These are phyloP conservation scores for Lolium multiflorum DNA, from an alignment of 176 grass and related monocot genomes.

Conservation along the genomic window DNA sequence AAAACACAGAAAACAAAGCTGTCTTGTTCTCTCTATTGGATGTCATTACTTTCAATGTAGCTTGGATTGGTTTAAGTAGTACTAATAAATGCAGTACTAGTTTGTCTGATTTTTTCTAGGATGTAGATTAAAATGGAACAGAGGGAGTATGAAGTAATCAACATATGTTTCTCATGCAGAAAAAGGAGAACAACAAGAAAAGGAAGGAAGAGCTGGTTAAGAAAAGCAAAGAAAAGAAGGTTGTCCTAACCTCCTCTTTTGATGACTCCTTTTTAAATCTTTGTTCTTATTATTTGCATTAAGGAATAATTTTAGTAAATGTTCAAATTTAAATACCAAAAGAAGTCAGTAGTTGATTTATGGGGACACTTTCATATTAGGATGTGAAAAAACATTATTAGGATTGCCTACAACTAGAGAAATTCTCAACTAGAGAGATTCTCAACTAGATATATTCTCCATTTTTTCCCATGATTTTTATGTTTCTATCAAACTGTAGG, in stretches of 20 bases:
- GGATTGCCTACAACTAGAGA: not conserved
- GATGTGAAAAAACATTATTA: not conserved
- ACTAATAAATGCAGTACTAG: too few relatives aligned
- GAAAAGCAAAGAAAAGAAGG: constrained; percentile 84
- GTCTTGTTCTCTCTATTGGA: too few relatives aligned
- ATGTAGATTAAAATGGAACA: too few relatives aligned
- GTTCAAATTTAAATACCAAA: not conserved
- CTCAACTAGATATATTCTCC: not conserved
- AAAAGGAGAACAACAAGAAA: constrained; percentile 67
- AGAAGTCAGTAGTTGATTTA: constrained; percentile 7
- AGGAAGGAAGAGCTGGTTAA: constrained; percentile 71
- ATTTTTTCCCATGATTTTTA: constrained; percentile 2
- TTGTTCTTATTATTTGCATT: constrained; percentile 5
- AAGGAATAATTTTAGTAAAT: not conserved
- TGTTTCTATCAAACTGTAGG: constrained; percentile 45
- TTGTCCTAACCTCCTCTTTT: not conserved
- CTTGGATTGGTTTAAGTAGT: too few relatives aligned
- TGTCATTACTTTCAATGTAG: too few relatives aligned
- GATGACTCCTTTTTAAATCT: not conserved
- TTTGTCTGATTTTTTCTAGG: too few relatives aligned
- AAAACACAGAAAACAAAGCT: too few relatives aligned
- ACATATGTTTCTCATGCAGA: constrained; percentile 44
- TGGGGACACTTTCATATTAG: not conserved
- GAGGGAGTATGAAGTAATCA: not conserved
- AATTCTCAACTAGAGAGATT: too few relatives aligned